Conservation (phyloP, 108 stramenopile genomes). For the Nannochloropsis oceanica region DNA sequence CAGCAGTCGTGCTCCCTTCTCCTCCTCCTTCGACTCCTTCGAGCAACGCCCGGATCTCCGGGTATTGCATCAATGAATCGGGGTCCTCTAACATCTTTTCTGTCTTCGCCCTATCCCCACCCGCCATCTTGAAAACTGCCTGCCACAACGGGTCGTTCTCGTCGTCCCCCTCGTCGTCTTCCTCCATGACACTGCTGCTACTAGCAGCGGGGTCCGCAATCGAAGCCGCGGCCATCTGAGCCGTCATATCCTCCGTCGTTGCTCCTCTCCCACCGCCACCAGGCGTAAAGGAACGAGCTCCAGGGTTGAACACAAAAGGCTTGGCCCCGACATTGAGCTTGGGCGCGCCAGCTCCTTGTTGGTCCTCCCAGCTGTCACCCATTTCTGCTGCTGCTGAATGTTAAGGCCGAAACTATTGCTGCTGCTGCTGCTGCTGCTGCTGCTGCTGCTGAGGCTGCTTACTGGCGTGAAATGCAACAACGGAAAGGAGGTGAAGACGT, state of each 20-base stretch:
- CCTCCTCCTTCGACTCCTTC: background rate
- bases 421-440: too few relatives aligned
- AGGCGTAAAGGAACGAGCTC: conserved; percentile 1
- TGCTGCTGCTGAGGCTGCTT: too few relatives aligned
- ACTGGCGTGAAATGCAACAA: too few relatives aligned
- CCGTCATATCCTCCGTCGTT: background rate
- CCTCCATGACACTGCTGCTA: background rate
- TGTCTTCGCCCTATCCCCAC: conserved; percentile 30
- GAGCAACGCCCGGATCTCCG: background rate
- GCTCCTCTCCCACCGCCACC: background rate
- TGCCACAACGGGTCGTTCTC: conserved; percentile 45
- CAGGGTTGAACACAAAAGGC: conserved; percentile 7
- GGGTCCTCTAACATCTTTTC: conserved; percentile 39
- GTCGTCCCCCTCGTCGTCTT: conserved; percentile 2
- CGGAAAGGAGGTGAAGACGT: too few relatives aligned
- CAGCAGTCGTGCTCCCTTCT: background rate
- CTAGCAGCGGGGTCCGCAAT: background rate
- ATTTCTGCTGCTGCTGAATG: background rate
- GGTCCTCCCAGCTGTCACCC: background rate
- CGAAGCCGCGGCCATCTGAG: background rate
- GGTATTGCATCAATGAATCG: conserved; percentile 33
- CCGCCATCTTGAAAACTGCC: conserved; percentile 28
- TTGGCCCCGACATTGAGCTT: conserved; percentile 3
- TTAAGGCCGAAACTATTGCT: background rate
- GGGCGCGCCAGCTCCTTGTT: background rate